Conservation (phyloP, 1,139 yeast genomes). For the Candida pseudoviswanathii region DNA sequence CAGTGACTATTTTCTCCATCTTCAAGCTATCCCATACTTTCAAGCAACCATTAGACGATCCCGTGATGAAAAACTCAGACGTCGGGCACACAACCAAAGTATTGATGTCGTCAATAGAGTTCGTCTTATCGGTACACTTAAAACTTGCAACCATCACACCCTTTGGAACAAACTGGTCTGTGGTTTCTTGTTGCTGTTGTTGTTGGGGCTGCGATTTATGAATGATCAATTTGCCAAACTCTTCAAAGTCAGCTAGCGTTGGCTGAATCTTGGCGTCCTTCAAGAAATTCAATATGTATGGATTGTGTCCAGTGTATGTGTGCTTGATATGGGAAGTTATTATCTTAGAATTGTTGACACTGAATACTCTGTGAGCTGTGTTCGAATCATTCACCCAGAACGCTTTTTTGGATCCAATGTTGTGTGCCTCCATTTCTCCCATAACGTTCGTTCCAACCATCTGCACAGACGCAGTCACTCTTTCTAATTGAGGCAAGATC, state of each 20-base stretch:
- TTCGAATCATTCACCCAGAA: constrained; percentile 10
- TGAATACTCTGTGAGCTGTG: constrained; percentile 34
- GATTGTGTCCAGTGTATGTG: constrained; percentile 69
- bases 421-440: constrained; percentile 54
- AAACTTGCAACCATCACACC: constrained; percentile 62
- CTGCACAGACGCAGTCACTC: constrained; percentile 52
- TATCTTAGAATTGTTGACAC: constrained; percentile 35
- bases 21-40: constrained; percentile 78
- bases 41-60: constrained; percentile 71
- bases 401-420: constrained; percentile 16
- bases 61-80: constrained; percentile 71
- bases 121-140: constrained; percentile 21
- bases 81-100: constrained; percentile 63
- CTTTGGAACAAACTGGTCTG: constrained; percentile 22
- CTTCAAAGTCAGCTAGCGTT: constrained; percentile 60
- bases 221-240: constrained; percentile 53
- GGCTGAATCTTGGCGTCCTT: constrained; percentile 58
- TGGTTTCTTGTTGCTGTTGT: neutral
- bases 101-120: constrained; percentile 44
- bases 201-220: constrained; percentile 4
- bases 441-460: constrained; percentile 62
- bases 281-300: constrained; percentile 61
- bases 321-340: constrained; percentile 46
- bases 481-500: constrained; percentile 35
- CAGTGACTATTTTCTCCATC: constrained; percentile 65